Percentiles rank a stretch among this genome's conserved stretches.
phyloP scores from a whole-genome alignment of 495 filamentous ascomycete genomes.

The Penicillium bialowiezense region DNA sequence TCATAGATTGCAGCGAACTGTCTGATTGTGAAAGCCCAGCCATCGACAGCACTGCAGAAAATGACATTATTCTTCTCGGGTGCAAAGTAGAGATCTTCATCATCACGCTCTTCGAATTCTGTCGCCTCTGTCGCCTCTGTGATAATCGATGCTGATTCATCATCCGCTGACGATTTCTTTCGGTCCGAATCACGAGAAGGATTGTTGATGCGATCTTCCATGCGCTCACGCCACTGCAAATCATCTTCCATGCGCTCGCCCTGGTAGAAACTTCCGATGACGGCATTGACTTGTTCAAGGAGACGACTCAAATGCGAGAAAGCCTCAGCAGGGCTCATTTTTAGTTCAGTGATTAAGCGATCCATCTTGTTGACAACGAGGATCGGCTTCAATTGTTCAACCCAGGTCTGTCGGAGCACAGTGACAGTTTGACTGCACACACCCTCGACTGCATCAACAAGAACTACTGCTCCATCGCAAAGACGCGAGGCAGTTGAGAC shows the following conservation, averaged over 20 bases:
- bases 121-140: constrained; percentile 45
- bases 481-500: constrained; percentile 93
- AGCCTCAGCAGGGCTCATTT: constrained; percentile 87
- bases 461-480: constrained; percentile 89
- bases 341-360: constrained; percentile 84
- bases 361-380: constrained; percentile 99
- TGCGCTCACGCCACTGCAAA: constrained; percentile 88
- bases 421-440: constrained; percentile 99
- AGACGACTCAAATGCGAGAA: constrained; percentile 87
- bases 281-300: constrained; percentile 93
- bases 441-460: constrained; percentile 98
- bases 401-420: constrained; percentile 92
- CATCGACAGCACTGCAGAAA: constrained; percentile 94
- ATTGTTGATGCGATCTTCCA: constrained; percentile 76
- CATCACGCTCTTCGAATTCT: constrained; percentile 87
- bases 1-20: constrained; percentile 95
- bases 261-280: constrained; percentile 96
- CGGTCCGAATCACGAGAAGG: constrained; percentile 38
- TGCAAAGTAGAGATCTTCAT: constrained; percentile 97
- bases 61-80: constrained; percentile 99
- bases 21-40: constrained; percentile 94
- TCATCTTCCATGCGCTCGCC: constrained; percentile 99
- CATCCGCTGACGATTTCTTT: constrained; percentile 44
- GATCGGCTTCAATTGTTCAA: constrained; percentile 90
- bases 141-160: constrained; percentile 42